These are phyloP conservation scores for Rhypophila decipiens DNA, from an alignment of 495 filamentous ascomycete genomes.

Conservation along the genomic window DNA sequence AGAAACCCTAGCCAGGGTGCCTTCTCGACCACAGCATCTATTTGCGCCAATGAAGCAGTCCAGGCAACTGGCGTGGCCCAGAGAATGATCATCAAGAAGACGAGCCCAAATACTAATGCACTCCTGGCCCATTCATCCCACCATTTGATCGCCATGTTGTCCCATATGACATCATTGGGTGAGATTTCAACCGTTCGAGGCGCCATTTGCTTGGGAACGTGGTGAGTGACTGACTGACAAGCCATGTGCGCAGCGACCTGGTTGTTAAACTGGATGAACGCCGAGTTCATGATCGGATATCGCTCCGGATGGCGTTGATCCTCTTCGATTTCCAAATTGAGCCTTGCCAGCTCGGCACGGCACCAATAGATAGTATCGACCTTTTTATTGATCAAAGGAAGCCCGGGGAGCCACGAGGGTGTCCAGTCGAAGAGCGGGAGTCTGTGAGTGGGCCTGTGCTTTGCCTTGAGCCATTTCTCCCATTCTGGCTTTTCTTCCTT, in stretches of 20 bases:
- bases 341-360: conserved; percentile 75
- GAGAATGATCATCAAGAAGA: conserved; percentile 71
- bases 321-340: conserved; percentile 89
- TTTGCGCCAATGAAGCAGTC: conserved; percentile 72
- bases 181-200: conserved; percentile 89
- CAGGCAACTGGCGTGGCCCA: conserved; percentile 92
- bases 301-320: conserved; percentile 83
- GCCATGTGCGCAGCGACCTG: conserved; percentile 98
- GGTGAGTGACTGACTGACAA: conserved; percentile 86
- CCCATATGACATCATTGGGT: conserved; percentile 91
- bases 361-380: conserved; percentile 94
- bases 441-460: conserved; percentile 80
- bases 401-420: conserved; percentile 64
- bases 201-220: conserved; percentile 89
- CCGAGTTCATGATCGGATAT: conserved; percentile 93
- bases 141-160: conserved; percentile 96
- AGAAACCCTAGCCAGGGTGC: conserved; percentile 70
- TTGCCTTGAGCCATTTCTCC: conserved; percentile 73
- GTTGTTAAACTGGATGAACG: conserved; percentile 98
- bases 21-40: conserved; percentile 58
- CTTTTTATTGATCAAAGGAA: conserved; percentile 80
- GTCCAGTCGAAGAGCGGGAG: conserved; percentile 70
- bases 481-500: conserved; percentile 69
- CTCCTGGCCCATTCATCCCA: conserved; percentile 82
- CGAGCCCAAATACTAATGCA: conserved; percentile 56